Percentiles rank a stretch among this genome's conserved stretches.
These are phyloP conservation scores for Auriscalpium orientale DNA, from an alignment of 768 basidiomycete genomes.

Conservation along the genomic window DNA sequence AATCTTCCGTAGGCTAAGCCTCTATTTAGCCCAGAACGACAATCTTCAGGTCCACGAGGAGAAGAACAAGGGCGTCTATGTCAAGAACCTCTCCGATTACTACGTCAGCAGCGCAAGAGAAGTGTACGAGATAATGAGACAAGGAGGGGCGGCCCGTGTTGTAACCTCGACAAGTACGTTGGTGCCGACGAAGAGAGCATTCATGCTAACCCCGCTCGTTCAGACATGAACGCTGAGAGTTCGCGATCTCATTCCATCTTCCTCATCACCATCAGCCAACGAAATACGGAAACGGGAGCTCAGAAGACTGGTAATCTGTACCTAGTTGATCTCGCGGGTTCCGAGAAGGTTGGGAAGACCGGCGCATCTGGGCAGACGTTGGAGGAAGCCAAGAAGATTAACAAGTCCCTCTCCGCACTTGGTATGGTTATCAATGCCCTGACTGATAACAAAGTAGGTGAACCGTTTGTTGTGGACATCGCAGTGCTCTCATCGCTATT, in stretches of 20 bases:
- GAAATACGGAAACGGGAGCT: conserved; percentile 92
- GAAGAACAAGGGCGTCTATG: conserved; percentile 94
- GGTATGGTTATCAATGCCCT: conserved; percentile 99
- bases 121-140: conserved; percentile 98
- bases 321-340: conserved; percentile 96
- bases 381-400: conserved; percentile 99
- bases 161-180: conserved; percentile 89
- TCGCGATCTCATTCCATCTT: conserved; percentile 99
- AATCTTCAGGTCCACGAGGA: conserved; percentile 98
- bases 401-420: conserved; percentile 93
- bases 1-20: not conserved
- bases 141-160: conserved; percentile 84
- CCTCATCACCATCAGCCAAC: conserved; percentile 93
- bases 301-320: conserved; percentile 96
- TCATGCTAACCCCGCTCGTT: not conserved
- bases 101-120: conserved; percentile 94
- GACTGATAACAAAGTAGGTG: conserved; percentile 84
- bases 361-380: conserved; percentile 98
- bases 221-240: conserved; percentile 99
- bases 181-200: not conserved
- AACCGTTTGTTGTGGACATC: not conserved
- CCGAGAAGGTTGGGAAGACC: conserved; percentile 99
- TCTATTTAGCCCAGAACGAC: conserved; percentile 77
- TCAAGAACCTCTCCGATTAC: conserved; percentile 95
- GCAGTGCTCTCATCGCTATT: not conserved